phyloP scores from a whole-genome alignment of 179 eudicot genomes.

The Silene vulgaris region DNA sequence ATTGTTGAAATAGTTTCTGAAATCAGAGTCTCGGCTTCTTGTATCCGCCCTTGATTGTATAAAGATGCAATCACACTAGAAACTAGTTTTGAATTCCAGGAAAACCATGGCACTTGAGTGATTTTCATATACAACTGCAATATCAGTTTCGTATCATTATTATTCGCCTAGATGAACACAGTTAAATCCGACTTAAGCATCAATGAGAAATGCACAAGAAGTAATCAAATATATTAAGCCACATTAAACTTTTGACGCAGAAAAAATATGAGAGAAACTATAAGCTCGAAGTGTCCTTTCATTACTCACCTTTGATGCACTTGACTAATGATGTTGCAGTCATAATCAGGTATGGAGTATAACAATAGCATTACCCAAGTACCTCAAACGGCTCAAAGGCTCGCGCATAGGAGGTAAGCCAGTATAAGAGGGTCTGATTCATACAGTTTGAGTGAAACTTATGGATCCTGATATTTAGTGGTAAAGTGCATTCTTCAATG shows the following conservation, averaged over 20 bases:
- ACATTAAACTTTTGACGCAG: not conserved
- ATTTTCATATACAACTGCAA: conserved; percentile 62
- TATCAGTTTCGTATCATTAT: not conserved
- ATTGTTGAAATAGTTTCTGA: conserved; percentile 38
- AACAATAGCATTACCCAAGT: too few species aligned
- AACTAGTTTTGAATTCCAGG: conserved; percentile 72
- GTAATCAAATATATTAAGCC: not conserved
- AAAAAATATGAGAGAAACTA: too few species aligned
- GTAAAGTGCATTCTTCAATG: not conserved
- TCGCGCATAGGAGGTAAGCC: too few species aligned
- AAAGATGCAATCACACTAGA: conserved; percentile 52
- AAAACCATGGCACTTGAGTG: conserved; percentile 57
- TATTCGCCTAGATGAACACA: not conserved
- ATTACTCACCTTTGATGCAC: too few species aligned
- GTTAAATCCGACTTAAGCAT: not conserved
- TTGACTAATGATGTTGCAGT: too few species aligned
- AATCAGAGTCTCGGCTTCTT: conserved; percentile 47
- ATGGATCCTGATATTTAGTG: not conserved
- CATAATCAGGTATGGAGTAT: too few species aligned
- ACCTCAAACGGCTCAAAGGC: too few species aligned
- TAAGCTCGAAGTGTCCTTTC: too few species aligned
- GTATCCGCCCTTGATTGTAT: conserved; percentile 37
- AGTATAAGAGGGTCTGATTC: too few species aligned
- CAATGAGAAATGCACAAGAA: not conserved
- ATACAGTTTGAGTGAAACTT: too few species aligned